Evolutionary conservation across 768 basidiomycete genomes (phyloP).

Genomic region (Erythrobasidium yunnanense): DNA sequence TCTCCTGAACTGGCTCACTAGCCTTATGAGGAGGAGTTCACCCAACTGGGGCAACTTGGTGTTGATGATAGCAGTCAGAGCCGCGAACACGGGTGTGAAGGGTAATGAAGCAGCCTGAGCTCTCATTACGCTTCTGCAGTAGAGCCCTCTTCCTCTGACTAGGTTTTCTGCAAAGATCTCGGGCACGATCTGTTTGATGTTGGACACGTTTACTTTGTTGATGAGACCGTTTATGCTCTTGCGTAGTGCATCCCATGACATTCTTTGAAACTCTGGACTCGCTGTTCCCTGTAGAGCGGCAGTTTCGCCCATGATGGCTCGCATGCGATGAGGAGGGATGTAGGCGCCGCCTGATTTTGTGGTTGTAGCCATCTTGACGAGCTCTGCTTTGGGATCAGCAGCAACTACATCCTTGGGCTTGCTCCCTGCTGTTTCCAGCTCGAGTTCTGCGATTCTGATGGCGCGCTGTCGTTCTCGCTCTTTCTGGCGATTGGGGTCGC

Average conservation of each 20-base stretch:
- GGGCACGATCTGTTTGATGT: slow-evolving; percentile 37
- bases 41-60: slow-evolving; percentile 94
- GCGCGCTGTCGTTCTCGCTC: slow-evolving; percentile 72
- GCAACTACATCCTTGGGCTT: too few relatives aligned
- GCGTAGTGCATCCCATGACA: slow-evolving; percentile 94
- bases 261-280: slow-evolving; percentile 77
- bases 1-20: slow-evolving; percentile 88
- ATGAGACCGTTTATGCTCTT: slow-evolving; percentile 98
- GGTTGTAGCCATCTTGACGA: slow-evolving; percentile 34
- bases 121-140: slow-evolving; percentile 91
- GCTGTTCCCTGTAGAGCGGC: slow-evolving; percentile 71
- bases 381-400: slow-evolving; percentile 34
- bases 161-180: slow-evolving; percentile 81
- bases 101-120: slow-evolving; percentile 94
- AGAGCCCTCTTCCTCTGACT: slow-evolving; percentile 78
- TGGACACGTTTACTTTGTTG: slow-evolving; percentile 54
- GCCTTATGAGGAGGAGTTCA: slow-evolving; percentile 72
- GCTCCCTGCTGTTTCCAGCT: slow-evolving; percentile 51
- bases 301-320: slow-evolving; percentile 63
- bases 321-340: slow-evolving; percentile 83
- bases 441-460: slow-evolving; percentile 56
- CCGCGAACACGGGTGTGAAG: slow-evolving; percentile 93
- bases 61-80: slow-evolving; percentile 86
- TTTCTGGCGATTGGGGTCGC: slow-evolving; percentile 62
- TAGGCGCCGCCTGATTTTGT: slow-evolving; percentile 81